Conservation (phyloP, 108 stramenopile genomes). For the Nannochloropsis salina region DNA sequence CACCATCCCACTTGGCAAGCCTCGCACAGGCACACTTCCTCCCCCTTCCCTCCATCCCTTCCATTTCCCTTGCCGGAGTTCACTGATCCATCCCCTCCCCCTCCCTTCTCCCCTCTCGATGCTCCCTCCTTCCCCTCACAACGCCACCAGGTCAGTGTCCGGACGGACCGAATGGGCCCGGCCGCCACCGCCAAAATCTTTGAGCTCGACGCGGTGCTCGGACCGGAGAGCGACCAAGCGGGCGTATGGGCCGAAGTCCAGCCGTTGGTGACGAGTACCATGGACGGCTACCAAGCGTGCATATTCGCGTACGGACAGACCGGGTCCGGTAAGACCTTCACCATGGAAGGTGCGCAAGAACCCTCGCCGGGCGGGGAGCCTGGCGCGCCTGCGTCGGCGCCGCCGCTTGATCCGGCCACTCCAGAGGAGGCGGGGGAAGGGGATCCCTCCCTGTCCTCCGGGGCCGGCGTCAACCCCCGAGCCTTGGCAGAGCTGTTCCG, state of each 20-base stretch:
- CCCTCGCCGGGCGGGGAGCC: not conserved
- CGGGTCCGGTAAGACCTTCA: constrained; percentile 54
- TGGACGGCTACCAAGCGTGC: constrained; percentile 51
- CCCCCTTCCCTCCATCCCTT: not conserved
- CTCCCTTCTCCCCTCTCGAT: not conserved
- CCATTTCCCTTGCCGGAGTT: not conserved
- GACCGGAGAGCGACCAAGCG: constrained; percentile 31
- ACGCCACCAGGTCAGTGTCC: not conserved
- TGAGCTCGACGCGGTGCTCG: constrained; percentile 54
- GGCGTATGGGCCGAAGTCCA: constrained; percentile 41
- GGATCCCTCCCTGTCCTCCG: not conserved
- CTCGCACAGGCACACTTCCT: not conserved
- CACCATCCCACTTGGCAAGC: no score
- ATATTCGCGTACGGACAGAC: constrained; percentile 58
- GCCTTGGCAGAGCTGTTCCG: constrained; percentile 58
- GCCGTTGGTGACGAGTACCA: constrained; percentile 30
- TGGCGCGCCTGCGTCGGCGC: not conserved
- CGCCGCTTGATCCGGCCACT: not conserved
- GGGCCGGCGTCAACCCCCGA: constrained; percentile 57
- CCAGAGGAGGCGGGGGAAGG: not conserved
- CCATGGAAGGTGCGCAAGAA: constrained; percentile 45
- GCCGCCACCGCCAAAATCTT: constrained; percentile 28
- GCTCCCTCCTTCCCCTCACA: not conserved
- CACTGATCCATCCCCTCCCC: constrained; percentile 20
- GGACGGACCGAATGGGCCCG: not conserved